phyloP scores from a whole-genome alignment of 305 asterid species.

The Fraxinus angustifolia region DNA sequence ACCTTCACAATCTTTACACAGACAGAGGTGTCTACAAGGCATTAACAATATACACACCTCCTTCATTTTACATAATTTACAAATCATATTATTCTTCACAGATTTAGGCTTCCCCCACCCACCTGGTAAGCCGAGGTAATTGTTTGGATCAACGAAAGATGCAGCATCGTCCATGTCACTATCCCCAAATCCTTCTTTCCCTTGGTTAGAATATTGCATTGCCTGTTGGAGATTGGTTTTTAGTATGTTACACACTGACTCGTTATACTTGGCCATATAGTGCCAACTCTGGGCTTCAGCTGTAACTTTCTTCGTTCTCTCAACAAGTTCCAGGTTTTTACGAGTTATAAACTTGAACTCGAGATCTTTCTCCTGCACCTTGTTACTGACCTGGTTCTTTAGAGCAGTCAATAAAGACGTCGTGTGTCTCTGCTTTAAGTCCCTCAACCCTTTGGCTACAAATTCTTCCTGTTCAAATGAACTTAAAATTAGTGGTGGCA shows the following conservation, averaged over 20 bases:
- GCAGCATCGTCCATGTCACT: constrained; percentile 59
- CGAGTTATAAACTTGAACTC: constrained; percentile 56
- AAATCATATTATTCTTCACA: constrained; percentile 28
- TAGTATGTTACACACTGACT: constrained; percentile 61
- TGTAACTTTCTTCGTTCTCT: constrained; percentile 60
- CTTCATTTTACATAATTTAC: constrained; percentile 59
- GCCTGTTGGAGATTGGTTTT: constrained; percentile 65
- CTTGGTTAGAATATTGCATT: constrained; percentile 41
- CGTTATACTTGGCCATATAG: constrained; percentile 76
- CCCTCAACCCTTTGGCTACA: constrained; percentile 55
- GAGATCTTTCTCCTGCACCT: constrained; percentile 60
- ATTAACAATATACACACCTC: constrained; percentile 64
- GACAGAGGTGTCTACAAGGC: constrained; percentile 89
- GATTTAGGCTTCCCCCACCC: constrained; percentile 28
- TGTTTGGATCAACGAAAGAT: constrained; percentile 61
- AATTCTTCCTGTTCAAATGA: constrained; percentile 55
- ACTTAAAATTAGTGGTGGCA: constrained; percentile 5
- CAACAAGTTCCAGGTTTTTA: constrained; percentile 65
- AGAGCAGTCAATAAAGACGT: constrained; percentile 51
- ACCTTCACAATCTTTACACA: constrained; percentile 76
- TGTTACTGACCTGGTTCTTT: constrained; percentile 43
- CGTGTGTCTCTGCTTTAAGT: constrained; percentile 64
- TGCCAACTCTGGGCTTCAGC: constrained; percentile 79
- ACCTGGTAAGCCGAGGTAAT: constrained; percentile 33
- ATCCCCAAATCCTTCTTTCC: constrained; percentile 71